Evolutionary conservation across 176 grass and related monocot species (phyloP).

Genomic region (Puccinellia tenuiflora): DNA sequence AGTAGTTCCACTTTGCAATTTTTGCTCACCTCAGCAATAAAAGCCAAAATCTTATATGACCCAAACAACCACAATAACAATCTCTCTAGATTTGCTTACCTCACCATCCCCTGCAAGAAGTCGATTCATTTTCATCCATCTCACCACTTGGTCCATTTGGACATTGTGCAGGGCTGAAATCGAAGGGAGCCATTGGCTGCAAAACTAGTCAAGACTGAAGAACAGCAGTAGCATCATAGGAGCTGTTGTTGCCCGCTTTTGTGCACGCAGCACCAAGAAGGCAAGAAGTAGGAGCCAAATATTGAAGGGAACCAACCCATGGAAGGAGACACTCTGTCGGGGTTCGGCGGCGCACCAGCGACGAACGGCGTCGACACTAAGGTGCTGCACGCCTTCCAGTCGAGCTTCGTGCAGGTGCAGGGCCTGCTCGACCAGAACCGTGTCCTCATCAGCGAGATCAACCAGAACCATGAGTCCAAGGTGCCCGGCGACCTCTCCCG

Average conservation of each 20-base stretch:
- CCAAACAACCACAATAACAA: not conserved
- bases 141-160: not conserved
- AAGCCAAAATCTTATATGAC: not conserved
- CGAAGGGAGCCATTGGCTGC: not conserved
- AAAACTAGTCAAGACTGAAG: not conserved
- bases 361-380: constrained; percentile 34
- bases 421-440: constrained; percentile 69
- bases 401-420: constrained; percentile 88
- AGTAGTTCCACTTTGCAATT: not conserved
- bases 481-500: constrained; percentile 58
- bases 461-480: constrained; percentile 86
- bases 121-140: not conserved
- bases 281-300: not conserved
- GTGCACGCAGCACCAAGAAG: not conserved
- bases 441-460: constrained; percentile 73
- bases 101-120: not conserved
- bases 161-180: constrained; percentile 18
- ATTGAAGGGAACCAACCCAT: not conserved
- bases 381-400: constrained; percentile 72
- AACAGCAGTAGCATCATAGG: not conserved
- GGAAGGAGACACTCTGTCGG: constrained; percentile 38
- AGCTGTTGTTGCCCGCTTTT: not conserved
- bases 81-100: not conserved
- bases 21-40: not conserved
- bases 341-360: not conserved